Base-by-base conservation (phyloP, 176 grass and related monocot species). In the Aegilops tauschii region DNA sequence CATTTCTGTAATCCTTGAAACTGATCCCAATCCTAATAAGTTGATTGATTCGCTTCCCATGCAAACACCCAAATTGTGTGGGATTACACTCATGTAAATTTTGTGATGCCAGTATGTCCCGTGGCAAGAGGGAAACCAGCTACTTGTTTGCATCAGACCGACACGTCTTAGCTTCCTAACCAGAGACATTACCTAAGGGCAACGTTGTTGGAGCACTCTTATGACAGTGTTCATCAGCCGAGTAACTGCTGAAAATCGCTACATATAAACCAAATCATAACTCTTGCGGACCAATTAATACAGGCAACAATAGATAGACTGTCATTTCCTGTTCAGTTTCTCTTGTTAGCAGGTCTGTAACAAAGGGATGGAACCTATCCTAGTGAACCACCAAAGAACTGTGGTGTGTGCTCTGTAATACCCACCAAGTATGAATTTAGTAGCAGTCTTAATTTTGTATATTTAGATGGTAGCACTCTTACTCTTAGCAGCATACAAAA, bases 61-160 rank as follows among this genome's bases (percentile, higher is more conserved):
- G 47, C 37, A 68, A 87, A 76, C 85, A 87, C 59, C 68, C 67
- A 74, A 80, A 90, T 80, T 20, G 80, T 74, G 75, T 84, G 75
- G 75, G 59, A 21, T 61, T 66, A 76, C 59, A 65, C 71, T 91
- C 85, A 84, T 91, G 76, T 86, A 23, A 75, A 31, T 49, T 76
- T 87, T 80, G 85, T 91, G 89, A 87, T 76, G 59, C 67, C 50
- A 84, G 2, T 47, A 69, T 47, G 69, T 67, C 76, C 23, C 4
- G n/a, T 39, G 20, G 85, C 85, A 80, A 36, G 28, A 37, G 61
- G 80, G 45, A 87, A 83, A 4, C 27, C 7, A 79, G 62, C 67
- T 49, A 6, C 66, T 44, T 73, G 44, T 39, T 76, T 28, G 6
- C 32, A 47, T 68, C 29, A 84, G 10, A 87, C 69, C 11, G 0